Percentiles rank a stretch among this genome's conserved stretches.
phyloP scores from a whole-genome alignment of 305 asterid genomes.

The Vinca major region DNA sequence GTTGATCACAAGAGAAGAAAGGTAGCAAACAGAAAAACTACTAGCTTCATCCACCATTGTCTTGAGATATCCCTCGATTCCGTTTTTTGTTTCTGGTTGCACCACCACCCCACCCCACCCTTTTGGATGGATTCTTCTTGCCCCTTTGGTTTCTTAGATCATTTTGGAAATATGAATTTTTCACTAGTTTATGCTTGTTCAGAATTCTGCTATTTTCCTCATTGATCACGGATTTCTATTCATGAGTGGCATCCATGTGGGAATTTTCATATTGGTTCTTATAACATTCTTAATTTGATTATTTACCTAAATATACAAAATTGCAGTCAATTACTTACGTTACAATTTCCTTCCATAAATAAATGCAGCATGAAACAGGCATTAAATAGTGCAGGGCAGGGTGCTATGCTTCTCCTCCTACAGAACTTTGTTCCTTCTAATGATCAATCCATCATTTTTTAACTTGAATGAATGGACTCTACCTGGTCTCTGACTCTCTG shows the following conservation, averaged over 20 bases:
- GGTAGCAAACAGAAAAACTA: conserved; percentile 33
- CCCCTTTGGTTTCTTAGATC: neutral
- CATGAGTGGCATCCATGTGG: neutral
- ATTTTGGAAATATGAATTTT: neutral
- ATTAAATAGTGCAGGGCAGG: neutral
- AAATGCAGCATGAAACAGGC: neutral
- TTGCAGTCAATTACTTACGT: neutral
- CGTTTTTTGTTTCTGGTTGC: neutral
- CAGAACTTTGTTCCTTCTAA: neutral
- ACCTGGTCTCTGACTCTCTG: neutral
- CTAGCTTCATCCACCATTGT: neutral
- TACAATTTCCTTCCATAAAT: neutral
- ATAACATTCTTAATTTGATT: neutral
- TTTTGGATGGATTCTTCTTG: too few species aligned
- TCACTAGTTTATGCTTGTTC: neutral
- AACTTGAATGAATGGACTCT: neutral
- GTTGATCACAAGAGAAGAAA: conserved; percentile 98
- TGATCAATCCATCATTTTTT: neutral
- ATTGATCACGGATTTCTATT: neutral
- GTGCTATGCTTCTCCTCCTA: neutral
- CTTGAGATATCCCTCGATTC: neutral
- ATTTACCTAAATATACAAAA: neutral
- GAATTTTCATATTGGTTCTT: neutral
- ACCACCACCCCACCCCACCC: too few species aligned
- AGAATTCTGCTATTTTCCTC: neutral